These are phyloP conservation scores for Lolium multiflorum DNA, from an alignment of 176 grass and related monocot genomes.

Conservation along the genomic window DNA sequence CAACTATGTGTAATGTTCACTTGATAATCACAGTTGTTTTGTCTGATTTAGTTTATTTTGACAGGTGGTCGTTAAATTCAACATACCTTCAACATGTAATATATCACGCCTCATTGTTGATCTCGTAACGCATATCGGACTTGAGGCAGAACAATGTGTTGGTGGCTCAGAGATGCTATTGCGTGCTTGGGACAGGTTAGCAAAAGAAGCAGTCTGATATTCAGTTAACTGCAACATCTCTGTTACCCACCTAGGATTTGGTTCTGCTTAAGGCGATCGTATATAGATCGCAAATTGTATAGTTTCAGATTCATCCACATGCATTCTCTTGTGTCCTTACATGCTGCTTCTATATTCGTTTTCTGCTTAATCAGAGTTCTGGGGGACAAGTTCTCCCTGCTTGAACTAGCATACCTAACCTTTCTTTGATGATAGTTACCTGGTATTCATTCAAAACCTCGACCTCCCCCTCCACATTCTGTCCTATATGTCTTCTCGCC, in stretches of 20 bases:
- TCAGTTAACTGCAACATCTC: neutral
- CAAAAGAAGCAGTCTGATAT: conserved; percentile 9
- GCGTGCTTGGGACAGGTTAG: conserved; percentile 88
- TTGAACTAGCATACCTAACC: neutral
- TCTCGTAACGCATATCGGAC: conserved; percentile 65
- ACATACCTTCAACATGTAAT: conserved; percentile 64
- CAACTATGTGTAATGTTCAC: neutral
- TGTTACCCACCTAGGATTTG: conserved; percentile 6
- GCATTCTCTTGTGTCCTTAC: conserved; percentile 7
- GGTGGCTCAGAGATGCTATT: conserved; percentile 69
- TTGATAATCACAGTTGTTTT: conserved; percentile 11
- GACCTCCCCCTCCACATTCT: neutral
- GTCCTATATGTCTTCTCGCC: neutral
- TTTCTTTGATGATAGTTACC: neutral
- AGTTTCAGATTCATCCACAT: conserved; percentile 21
- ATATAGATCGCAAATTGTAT: conserved; percentile 9
- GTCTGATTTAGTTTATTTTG: conserved; percentile 14
- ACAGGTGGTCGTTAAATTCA: conserved; percentile 81
- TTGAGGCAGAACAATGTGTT: conserved; percentile 55
- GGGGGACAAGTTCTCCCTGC: conserved; percentile 11
- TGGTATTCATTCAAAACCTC: neutral
- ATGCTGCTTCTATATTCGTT: neutral
- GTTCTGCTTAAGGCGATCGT: conserved; percentile 13
- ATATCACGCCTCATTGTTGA: conserved; percentile 67
- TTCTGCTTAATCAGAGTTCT: conserved; percentile 26